A percentile compares a stretch with the other conserved stretches of the same genome.
phyloP scores from a whole-genome alignment of 495 filamentous ascomycete genomes.

The Pseudoneurospora amorphoporcata region DNA sequence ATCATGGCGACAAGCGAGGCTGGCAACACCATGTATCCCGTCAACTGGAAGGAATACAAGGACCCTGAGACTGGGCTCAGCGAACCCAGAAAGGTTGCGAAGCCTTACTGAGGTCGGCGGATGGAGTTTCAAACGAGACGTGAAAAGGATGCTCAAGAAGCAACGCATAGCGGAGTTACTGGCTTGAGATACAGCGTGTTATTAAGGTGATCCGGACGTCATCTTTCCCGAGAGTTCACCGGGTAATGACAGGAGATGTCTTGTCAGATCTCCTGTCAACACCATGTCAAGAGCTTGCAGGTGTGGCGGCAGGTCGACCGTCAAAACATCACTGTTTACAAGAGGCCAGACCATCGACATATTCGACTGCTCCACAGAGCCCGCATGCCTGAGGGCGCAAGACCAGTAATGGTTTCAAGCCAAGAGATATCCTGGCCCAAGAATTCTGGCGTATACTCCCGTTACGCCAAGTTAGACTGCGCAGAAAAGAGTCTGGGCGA shows the following conservation, averaged over 20 bases:
- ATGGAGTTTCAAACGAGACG: not conserved
- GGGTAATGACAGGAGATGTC: not conserved
- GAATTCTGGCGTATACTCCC: not conserved
- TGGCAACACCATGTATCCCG: slow-evolving; percentile 81
- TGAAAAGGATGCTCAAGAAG: not conserved
- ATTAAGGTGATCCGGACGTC: not conserved
- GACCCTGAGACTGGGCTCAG: slow-evolving; percentile 68
- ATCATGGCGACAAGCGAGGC: slow-evolving; percentile 86
- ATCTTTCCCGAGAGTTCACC: not conserved
- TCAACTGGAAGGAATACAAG: slow-evolving; percentile 89
- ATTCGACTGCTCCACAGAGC: not conserved
- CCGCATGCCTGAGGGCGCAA: not conserved
- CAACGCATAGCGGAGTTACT: not conserved
- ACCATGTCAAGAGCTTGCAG: not conserved
- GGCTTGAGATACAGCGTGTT: not conserved
- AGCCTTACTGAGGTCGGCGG: slow-evolving; percentile 58
- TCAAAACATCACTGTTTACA: not conserved
- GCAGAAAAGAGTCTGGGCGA: not conserved
- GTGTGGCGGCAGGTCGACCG: not conserved
- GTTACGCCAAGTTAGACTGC: not conserved
- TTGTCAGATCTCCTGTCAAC: not conserved
- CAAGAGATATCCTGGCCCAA: not conserved
- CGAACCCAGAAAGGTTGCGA: slow-evolving; percentile 86
- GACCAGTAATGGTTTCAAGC: not conserved
- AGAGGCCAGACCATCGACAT: not conserved